Percentiles rank a stretch among this genome's conserved stretches.
These are phyloP conservation scores for Geoglossum glabrum DNA, from an alignment of 495 filamentous ascomycete genomes.

Conservation along the genomic window DNA sequence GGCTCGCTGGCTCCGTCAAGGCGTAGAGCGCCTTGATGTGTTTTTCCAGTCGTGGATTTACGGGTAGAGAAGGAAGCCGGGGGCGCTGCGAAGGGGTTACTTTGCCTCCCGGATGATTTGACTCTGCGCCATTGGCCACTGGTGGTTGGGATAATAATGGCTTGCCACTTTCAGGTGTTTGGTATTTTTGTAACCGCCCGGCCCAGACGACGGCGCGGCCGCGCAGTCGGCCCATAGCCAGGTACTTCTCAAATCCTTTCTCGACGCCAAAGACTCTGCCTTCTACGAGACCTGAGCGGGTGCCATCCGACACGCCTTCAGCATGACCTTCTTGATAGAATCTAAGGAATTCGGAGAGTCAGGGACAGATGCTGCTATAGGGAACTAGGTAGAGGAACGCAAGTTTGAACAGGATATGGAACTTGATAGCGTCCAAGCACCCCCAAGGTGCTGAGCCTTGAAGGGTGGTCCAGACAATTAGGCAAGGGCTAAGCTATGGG, in stretches of 20 bases:
- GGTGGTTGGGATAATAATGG: neutral
- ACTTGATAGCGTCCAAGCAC: no score
- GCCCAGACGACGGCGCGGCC: slow-evolving; percentile 73
- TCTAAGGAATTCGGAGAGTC: slow-evolving; percentile 9
- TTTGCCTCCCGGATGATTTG: neutral
- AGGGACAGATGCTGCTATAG: neutral
- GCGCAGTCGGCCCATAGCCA: slow-evolving; percentile 57
- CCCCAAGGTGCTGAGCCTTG: no score
- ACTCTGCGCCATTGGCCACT: neutral
- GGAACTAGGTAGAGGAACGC: neutral
- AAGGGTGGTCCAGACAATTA: no score
- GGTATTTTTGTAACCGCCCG: slow-evolving; percentile 28
- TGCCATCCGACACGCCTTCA: slow-evolving; percentile 56
- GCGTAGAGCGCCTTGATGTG: slow-evolving; percentile 53
- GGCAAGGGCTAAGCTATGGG: no score
- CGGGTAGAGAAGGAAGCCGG: slow-evolving; percentile 24
- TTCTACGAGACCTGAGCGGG: slow-evolving; percentile 63
- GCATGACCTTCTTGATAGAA: slow-evolving; percentile 75
- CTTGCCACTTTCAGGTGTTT: slow-evolving; percentile 7
- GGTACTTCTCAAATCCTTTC: slow-evolving; percentile 83
- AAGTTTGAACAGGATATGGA: neutral
- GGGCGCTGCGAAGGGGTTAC: neutral
- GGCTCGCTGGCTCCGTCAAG: slow-evolving; percentile 56
- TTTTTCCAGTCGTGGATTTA: slow-evolving; percentile 44
- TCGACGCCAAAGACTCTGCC: slow-evolving; percentile 77